These are phyloP conservation scores for Ophiostoma sp. DNA, from an alignment of 2,329 filamentous ascomycete genomes.

Conservation along the genomic window DNA sequence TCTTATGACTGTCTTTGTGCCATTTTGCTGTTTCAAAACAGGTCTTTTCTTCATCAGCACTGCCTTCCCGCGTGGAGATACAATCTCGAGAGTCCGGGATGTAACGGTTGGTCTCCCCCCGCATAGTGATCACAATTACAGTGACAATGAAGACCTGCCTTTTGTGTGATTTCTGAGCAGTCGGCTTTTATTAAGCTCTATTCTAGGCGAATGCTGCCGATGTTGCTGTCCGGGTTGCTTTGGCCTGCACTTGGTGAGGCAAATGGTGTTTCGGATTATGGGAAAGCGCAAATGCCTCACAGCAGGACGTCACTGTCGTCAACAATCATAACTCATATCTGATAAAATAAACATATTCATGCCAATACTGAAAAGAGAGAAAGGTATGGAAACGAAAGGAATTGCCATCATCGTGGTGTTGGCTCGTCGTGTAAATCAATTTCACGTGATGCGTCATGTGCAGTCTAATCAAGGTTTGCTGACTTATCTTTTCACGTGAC, in stretches of 20 bases:
- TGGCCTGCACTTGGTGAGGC: neutral
- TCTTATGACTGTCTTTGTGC: neutral
- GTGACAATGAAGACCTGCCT: neutral
- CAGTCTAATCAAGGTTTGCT: no score
- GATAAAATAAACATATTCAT: neutral
- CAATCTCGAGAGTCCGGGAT: neutral
- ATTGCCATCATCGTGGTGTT: neutral
- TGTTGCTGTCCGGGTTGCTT: neutral
- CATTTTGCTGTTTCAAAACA: neutral
- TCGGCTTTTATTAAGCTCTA: neutral
- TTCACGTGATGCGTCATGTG: neutral
- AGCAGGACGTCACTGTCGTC: neutral
- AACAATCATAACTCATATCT: neutral
- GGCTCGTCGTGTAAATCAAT: neutral
- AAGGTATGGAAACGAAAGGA: neutral
- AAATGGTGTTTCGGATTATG: slow-evolving; percentile 1
- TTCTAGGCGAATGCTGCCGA: neutral
- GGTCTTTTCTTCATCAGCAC: neutral
- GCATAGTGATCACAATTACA: neutral
- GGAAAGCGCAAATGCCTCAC: neutral
- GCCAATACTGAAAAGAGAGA: neutral
- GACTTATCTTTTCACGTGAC: neutral
- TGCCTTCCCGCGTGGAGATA: neutral
- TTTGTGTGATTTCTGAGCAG: neutral
- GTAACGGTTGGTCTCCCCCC: neutral